phyloP scores from a whole-genome alignment of 2,329 filamentous ascomycete genomes.

The Cercospora brassicicola region DNA sequence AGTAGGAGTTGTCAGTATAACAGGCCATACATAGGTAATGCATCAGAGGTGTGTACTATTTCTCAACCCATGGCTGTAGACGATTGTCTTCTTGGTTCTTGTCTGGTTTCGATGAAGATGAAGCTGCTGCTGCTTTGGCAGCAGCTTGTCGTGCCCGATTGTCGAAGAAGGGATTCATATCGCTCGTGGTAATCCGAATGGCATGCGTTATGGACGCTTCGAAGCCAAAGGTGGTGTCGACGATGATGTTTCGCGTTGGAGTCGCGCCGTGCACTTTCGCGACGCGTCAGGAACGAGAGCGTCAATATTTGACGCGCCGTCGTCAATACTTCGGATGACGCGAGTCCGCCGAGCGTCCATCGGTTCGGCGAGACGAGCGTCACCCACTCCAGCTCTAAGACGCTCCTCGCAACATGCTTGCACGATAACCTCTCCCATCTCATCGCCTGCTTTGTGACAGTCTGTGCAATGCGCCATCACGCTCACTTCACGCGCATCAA shows the following conservation, averaged over 20 bases:
- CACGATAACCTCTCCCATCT: not conserved
- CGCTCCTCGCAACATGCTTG: conserved; percentile 18
- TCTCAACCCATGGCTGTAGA: conserved; percentile 85
- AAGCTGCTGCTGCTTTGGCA: conserved; percentile 68
- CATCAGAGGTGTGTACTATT: conserved; percentile 25
- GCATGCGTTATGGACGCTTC: not conserved
- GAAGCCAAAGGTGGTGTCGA: not conserved
- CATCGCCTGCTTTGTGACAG: too few relatives aligned
- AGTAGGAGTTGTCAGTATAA: conserved; percentile 9
- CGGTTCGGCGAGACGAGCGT: not conserved
- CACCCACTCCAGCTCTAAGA: not conserved
- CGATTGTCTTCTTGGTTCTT: conserved; percentile 62
- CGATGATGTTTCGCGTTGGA: conserved; percentile 1
- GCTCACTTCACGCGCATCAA: conserved; percentile 19
- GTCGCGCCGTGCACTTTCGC: conserved; percentile 18
- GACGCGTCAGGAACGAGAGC: not conserved
- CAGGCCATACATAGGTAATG: conserved; percentile 2
- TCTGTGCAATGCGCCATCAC: conserved; percentile 1
- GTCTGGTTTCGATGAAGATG: conserved; percentile 66
- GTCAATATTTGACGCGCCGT: not conserved
- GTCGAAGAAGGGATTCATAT: conserved; percentile 92
- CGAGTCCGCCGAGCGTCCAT: not conserved
- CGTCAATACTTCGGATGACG: not conserved
- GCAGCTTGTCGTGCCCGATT: conserved; percentile 76
- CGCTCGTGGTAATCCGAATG: not conserved